phyloP scores from a whole-genome alignment of 495 filamentous ascomycete species.

The Penicillium nucicola region DNA sequence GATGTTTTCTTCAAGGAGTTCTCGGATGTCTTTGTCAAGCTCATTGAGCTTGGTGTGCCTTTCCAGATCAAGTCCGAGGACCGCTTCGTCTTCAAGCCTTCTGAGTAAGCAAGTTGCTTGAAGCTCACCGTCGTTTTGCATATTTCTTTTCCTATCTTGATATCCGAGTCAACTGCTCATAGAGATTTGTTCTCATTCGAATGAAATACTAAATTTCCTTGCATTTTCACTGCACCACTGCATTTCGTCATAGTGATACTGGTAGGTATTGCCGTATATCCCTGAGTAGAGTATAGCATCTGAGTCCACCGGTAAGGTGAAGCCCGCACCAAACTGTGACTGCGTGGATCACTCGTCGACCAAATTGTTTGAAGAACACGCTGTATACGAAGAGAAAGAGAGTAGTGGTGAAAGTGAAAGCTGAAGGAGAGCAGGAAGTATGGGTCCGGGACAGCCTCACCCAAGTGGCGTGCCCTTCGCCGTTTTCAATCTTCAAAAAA shows the following conservation, averaged over 20 bases:
- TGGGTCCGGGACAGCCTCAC: not conserved
- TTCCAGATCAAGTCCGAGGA: slow-evolving; percentile 69
- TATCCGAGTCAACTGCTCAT: slow-evolving; percentile 29
- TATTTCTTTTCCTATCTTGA: slow-evolving; percentile 24
- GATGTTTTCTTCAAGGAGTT: slow-evolving; percentile 94
- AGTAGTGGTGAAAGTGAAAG: too few species aligned
- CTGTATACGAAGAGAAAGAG: too few species aligned
- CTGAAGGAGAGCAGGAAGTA: not conserved
- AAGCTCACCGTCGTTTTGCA: slow-evolving; percentile 4
- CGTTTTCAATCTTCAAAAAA: slow-evolving; percentile 1
- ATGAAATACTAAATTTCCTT: slow-evolving; percentile 5
- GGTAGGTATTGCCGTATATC: not conserved
- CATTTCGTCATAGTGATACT: not conserved
- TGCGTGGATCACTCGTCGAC: too few species aligned
- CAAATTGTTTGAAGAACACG: too few species aligned
- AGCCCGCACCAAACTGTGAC: too few species aligned
- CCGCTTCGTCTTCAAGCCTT: slow-evolving; percentile 72
- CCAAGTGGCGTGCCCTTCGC: slow-evolving; percentile 7
- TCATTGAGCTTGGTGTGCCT: slow-evolving; percentile 94
- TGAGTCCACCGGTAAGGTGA: not conserved
- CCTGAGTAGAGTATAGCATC: not conserved
- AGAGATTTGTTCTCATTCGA: slow-evolving; percentile 11
- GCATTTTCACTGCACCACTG: not conserved
- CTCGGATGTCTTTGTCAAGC: slow-evolving; percentile 67
- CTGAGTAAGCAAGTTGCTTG: slow-evolving; percentile 30